Percentiles rank a stretch among this genome's conserved stretches.
Conservation (phyloP, 768 basidiomycete species). For the Gautieria morchelliformis region DNA sequence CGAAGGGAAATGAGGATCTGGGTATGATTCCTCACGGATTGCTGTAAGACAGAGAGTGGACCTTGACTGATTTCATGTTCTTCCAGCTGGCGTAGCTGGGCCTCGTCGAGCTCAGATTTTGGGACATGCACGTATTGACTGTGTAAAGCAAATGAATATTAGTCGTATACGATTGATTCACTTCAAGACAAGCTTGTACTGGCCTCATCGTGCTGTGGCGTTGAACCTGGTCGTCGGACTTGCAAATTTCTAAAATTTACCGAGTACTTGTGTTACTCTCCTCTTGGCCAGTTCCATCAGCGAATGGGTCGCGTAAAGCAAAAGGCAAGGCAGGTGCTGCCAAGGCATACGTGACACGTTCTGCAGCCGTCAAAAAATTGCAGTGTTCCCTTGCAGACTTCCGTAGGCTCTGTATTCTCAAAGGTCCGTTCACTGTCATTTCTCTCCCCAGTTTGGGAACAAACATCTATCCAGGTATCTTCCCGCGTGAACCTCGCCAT, state of each 20-base stretch:
- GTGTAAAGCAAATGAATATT: background rate
- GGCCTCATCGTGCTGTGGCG: slow-evolving; percentile 5
- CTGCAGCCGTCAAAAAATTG: slow-evolving; percentile 85
- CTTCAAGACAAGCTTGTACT: background rate
- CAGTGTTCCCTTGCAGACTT: slow-evolving; percentile 97
- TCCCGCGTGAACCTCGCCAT: slow-evolving; percentile 89
- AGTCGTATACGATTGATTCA: background rate
- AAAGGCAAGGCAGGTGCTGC: slow-evolving; percentile 86
- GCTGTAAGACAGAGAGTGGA: slow-evolving; percentile 92
- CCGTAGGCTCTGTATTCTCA: slow-evolving; percentile 91
- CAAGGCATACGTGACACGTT: slow-evolving; percentile 86
- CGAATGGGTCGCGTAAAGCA: slow-evolving; percentile 68
- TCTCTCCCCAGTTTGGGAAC: background rate
- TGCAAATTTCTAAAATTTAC: slow-evolving; percentile 1
- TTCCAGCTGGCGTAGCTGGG: slow-evolving; percentile 89
- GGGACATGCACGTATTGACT: slow-evolving; percentile 97
- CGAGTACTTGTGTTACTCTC: background rate
- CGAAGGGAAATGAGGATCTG: slow-evolving; percentile 95
- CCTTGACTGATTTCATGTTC: slow-evolving; percentile 99
- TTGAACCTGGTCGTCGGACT: slow-evolving; percentile 1
- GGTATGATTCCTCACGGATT: slow-evolving; percentile 94
- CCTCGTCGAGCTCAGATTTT: slow-evolving; percentile 95
- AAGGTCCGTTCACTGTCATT: slow-evolving; percentile 47
- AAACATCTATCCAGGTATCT: slow-evolving; percentile 57
- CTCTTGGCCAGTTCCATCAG: slow-evolving; percentile 8